A percentile compares a stretch with the other conserved stretches of the same genome.
Evolutionary conservation across 129 eudicot species (phyloP).

Genomic region (Flaveria brownii): DNA sequence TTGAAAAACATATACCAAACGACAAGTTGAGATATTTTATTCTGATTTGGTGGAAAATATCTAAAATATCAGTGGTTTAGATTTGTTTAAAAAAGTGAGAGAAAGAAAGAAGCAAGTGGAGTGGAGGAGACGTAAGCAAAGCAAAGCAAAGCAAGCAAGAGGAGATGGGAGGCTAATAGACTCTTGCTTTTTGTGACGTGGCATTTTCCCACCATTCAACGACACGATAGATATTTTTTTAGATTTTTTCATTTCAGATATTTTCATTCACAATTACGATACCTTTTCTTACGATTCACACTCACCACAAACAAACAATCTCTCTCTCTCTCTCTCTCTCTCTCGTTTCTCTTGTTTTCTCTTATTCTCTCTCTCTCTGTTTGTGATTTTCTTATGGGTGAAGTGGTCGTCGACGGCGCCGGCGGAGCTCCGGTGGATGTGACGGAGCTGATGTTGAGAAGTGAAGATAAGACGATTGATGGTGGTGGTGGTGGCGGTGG

Average conservation of each 20-base stretch:
- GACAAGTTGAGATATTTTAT: constrained; percentile 9
- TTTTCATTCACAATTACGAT: constrained; percentile 18
- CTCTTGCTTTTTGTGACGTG: constrained; percentile 53
- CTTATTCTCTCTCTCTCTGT: not conserved
- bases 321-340: not conserved
- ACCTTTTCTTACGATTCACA: not conserved
- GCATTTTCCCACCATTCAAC: constrained; percentile 62
- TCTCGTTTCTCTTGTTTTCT: not conserved
- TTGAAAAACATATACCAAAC: not conserved
- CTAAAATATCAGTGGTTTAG: constrained; percentile 16
- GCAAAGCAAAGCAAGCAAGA: constrained; percentile 26
- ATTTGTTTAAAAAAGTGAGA: not conserved
- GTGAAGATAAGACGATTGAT: constrained; percentile 33
- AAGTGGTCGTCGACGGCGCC: constrained; percentile 42
- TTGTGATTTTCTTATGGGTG: constrained; percentile 46
- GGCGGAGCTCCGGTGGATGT: constrained; percentile 24
- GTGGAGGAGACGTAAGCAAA: constrained; percentile 41
- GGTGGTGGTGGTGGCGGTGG: constrained; percentile 22
- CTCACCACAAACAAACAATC: constrained; percentile 6
- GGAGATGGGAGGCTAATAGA: constrained; percentile 31
- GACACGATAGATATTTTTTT: constrained; percentile 28
- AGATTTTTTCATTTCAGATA: constrained; percentile 36
- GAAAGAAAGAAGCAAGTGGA: constrained; percentile 24
- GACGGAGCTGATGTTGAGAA: constrained; percentile 32
- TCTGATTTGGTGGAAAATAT: constrained; percentile 7